These are phyloP conservation scores for Quercus engelmannii DNA, from an alignment of 306 rosid genomes.

Conservation along the genomic window DNA sequence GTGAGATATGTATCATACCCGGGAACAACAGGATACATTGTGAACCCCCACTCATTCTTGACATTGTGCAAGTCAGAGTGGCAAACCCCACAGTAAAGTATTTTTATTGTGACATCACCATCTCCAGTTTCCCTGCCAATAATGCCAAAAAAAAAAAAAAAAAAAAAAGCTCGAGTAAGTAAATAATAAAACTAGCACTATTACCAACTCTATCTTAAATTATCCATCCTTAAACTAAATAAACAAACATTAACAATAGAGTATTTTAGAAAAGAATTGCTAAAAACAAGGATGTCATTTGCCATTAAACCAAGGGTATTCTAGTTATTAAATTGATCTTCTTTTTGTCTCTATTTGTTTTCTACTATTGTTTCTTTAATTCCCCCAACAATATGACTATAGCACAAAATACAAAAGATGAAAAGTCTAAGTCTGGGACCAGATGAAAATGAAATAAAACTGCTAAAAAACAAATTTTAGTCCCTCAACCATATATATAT, in stretches of 20 bases:
- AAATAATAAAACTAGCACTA: neutral
- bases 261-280: too few species aligned
- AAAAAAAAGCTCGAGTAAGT: neutral
- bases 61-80: conserved; percentile 77
- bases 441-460: neutral
- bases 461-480: neutral
- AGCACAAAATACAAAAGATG: too few species aligned
- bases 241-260: too few species aligned
- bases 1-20: conserved; percentile 43
- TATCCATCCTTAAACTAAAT: neutral
- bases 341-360: neutral
- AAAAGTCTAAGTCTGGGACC: neutral
- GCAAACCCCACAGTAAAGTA: conserved; percentile 85
- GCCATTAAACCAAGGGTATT: neutral
- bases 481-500: neutral
- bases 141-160: neutral
- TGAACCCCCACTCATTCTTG: conserved; percentile 85
- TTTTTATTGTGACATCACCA: conserved; percentile 66
- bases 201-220: neutral
- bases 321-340: neutral
- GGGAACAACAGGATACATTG: conserved; percentile 79
- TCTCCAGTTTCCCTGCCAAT: conserved; percentile 65
- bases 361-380: neutral
- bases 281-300: neutral
- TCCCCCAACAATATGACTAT: neutral